Evolutionary conservation across 1,284 basidiomycete species (phyloP), one percentile per base, ranked within the genome.

Genomic region (Laetiporus sulphureus): DNA sequence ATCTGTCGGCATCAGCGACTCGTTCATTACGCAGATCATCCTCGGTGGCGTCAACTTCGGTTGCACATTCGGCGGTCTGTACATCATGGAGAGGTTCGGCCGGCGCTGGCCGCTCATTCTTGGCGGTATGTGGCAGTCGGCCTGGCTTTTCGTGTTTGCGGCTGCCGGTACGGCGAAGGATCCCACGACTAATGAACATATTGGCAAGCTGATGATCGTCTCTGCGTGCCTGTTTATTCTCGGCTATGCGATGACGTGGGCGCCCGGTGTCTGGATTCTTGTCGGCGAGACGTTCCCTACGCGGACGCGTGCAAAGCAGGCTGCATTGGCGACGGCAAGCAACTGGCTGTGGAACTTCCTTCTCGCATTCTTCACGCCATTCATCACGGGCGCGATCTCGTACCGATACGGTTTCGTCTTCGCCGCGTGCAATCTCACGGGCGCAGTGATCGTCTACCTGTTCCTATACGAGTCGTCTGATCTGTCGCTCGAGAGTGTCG

Each of bases 341-440:
- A 82, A 81, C 65, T 82, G 81, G 83, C 61, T 75, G 3, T 83
- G 75, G 75, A 87, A 86, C 61, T 88, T 89, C 69, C 65, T 86
- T 41, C 65, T 88, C 45, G 78, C 77, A 1, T 87, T 85, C 72
- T 86, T 87, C 65, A 83, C 80, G 12, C 80, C 79, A 1, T 81
- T 83, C 60, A 83, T 84, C 53, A 64, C 63, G 4, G 59, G 55
- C 23, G 63, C 67, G 3, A 86, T 85, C 55, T 33, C 65, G 4
- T 87, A 77, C 61, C 64, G 69, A 24, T 89, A 85, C 58, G 85
- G 86, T 2, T 89, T 80, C 58, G 69, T 89, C 35, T 87, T 87
- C 55, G 79, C 79, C 46, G 67, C 66, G 16, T 72, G 77, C 57
- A 83, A 83, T 55, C 60, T 83, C 2, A 55, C 70, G 11, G 81